These are phyloP conservation scores for Botryotinia globosa DNA, from an alignment of 2,329 filamentous ascomycete species.

Conservation along the genomic window DNA sequence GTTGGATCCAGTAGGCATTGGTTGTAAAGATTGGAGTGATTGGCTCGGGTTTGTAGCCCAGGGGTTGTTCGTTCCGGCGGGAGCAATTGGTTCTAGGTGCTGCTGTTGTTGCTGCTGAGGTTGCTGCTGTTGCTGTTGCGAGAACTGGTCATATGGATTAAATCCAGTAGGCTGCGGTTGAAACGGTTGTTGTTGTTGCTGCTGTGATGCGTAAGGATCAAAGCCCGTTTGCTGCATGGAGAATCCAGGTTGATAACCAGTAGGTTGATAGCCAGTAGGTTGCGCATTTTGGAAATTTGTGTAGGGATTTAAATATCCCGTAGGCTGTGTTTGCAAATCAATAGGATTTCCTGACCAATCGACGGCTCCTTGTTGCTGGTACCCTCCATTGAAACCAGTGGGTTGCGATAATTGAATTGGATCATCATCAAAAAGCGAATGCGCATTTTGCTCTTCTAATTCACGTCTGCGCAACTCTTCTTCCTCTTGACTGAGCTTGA, in stretches of 20 bases:
- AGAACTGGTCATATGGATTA: constrained; percentile 51
- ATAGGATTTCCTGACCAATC: constrained; percentile 98
- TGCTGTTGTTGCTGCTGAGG: constrained; percentile 46
- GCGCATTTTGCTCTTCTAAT: constrained; percentile 79
- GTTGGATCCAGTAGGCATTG: constrained; percentile 91
- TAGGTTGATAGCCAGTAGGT: constrained; percentile 64
- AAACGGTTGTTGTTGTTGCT: constrained; percentile 47
- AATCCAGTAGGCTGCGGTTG: constrained; percentile 53
- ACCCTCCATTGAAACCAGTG: constrained; percentile 93
- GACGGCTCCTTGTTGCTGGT: constrained; percentile 93
- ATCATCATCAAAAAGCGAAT: constrained; percentile 84
- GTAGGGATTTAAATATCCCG: constrained; percentile 65
- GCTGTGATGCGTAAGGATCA: constrained; percentile 64
- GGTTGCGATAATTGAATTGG: constrained; percentile 57
- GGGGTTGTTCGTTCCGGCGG: constrained; percentile 88
- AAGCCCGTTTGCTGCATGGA: constrained; percentile 66
- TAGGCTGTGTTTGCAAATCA: constrained; percentile 78
- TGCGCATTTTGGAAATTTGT: constrained; percentile 48
- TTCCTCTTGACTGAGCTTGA: constrained; percentile 91
- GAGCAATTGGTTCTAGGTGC: constrained; percentile 58
- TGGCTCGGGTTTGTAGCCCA: constrained; percentile 69
- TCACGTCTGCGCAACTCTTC: constrained; percentile 86
- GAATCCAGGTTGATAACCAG: constrained; percentile 66
- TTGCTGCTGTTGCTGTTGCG: constrained; percentile 36
- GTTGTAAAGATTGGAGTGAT: constrained; percentile 63